These are phyloP conservation scores for Fomes fomentarius DNA, from an alignment of 1,284 basidiomycete species.

Conservation along the genomic window DNA sequence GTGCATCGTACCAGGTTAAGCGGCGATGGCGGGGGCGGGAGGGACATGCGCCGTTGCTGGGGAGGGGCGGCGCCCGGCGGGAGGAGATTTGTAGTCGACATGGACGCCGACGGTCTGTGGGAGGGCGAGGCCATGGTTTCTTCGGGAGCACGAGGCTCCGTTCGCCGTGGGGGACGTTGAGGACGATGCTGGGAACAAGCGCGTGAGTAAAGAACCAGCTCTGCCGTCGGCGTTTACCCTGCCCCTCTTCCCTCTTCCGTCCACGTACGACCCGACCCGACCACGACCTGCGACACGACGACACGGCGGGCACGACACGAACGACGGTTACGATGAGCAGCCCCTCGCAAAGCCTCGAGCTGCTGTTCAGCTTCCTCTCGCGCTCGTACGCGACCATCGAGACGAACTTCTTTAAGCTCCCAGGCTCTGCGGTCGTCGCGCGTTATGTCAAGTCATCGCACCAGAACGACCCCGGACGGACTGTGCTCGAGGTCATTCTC, in stretches of 20 bases:
- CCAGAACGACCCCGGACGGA: constrained; percentile 91
- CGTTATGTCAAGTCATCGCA: constrained; percentile 92
- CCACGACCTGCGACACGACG: no score
- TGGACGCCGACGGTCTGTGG: constrained; percentile 33
- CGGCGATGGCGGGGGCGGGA: constrained; percentile 38
- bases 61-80: constrained; percentile 25
- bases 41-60: constrained; percentile 39
- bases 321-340: constrained; percentile 37
- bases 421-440: constrained; percentile 88
- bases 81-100: constrained; percentile 33
- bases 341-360: constrained; percentile 49
- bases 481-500: constrained; percentile 89
- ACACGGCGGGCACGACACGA: constrained; percentile 17
- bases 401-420: constrained; percentile 72
- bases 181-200: constrained; percentile 13
- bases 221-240: background rate
- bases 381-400: constrained; percentile 57
- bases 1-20: constrained; percentile 39
- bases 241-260: constrained; percentile 7
- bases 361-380: constrained; percentile 62
- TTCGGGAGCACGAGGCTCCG: constrained; percentile 33
- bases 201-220: constrained; percentile 1
- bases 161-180: constrained; percentile 30
- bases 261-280: no score
- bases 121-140: constrained; percentile 34